Conservation (phyloP, 2,329 filamentous ascomycete genomes). For the Apiospora aurea region DNA sequence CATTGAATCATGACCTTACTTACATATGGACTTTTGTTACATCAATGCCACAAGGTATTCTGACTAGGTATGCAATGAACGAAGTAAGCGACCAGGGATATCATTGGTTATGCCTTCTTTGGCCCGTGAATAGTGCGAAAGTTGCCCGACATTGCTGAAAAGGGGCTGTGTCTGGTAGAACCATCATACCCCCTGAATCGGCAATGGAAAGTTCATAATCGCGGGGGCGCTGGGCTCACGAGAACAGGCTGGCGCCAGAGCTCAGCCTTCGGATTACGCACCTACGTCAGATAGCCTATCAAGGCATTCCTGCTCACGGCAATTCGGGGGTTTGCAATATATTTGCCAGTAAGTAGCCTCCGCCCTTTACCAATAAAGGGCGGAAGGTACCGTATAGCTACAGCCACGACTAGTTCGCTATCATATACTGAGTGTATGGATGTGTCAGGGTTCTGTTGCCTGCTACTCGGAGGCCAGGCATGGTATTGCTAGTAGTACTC, state of each 20-base stretch:
- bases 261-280: conserved; percentile 13
- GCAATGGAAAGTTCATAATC: neutral
- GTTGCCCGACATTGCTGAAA: neutral
- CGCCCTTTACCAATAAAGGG: neutral
- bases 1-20: neutral
- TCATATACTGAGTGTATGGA: neutral
- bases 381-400: neutral
- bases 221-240: neutral
- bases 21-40: neutral
- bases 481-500: neutral
- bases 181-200: neutral
- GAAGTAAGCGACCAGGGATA: neutral
- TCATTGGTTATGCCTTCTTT: neutral
- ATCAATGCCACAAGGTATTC: neutral
- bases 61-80: neutral
- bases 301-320: neutral
- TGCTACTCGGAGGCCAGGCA: neutral
- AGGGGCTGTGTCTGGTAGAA: neutral
- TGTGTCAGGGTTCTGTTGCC: neutral
- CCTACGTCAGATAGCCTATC: neutral
- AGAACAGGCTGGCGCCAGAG: neutral
- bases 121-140: neutral
- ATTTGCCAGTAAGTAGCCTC: neutral
- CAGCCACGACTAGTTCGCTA: neutral
- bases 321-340: neutral